These are phyloP conservation scores for Chloropicon primus DNA, from an alignment of 139 green algal genomes.

Conservation along the genomic window DNA sequence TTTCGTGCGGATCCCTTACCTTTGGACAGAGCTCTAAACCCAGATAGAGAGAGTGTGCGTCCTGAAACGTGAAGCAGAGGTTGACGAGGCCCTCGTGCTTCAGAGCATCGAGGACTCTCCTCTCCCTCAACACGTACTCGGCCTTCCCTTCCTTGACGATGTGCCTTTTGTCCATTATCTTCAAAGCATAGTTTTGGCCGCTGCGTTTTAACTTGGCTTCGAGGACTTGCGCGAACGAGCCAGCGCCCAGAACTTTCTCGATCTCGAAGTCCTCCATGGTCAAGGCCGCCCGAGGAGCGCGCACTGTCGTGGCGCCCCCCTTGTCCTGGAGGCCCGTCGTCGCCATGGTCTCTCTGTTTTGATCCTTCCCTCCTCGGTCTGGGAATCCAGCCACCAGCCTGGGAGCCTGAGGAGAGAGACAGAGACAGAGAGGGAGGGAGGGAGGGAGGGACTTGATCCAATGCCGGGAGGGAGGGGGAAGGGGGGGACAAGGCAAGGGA, in stretches of 20 bases:
- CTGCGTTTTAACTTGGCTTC: background rate
- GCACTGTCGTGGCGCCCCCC: background rate
- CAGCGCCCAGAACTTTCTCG: background rate
- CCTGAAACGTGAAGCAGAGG: background rate
- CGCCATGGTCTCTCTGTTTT: too few relatives aligned
- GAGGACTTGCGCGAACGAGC: background rate
- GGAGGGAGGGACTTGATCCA: too few relatives aligned
- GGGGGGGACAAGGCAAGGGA: too few relatives aligned
- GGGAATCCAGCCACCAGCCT: too few relatives aligned
- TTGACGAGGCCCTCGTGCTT: background rate
- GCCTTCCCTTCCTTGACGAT: background rate
- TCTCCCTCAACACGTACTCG: background rate
- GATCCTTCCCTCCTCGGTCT: too few relatives aligned
- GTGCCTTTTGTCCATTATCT: background rate
- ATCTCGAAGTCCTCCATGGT: background rate
- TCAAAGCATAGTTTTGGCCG: background rate
- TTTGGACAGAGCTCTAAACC: background rate
- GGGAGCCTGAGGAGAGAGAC: too few relatives aligned
- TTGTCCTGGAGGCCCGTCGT: background rate
- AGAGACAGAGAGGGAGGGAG: too few relatives aligned
- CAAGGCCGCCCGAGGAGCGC: background rate
- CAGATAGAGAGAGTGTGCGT: background rate
- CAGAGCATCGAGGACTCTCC: background rate
- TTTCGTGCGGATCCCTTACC: too few relatives aligned
- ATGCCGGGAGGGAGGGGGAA: too few relatives aligned